These are phyloP conservation scores for Tilletia indica DNA, from an alignment of 1,284 basidiomycete genomes.

Conservation along the genomic window DNA sequence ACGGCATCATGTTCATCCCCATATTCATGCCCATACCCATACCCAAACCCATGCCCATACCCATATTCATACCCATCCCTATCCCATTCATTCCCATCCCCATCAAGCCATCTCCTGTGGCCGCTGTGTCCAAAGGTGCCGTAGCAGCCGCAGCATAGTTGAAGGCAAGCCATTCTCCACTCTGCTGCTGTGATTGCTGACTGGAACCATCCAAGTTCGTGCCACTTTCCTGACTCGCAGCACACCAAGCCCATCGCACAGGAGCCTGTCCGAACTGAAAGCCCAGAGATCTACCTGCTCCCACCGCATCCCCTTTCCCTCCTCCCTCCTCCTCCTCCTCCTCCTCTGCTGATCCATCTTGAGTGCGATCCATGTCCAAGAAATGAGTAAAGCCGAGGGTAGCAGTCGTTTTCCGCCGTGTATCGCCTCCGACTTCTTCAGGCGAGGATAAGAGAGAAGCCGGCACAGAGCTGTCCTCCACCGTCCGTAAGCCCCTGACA, in stretches of 20 bases:
- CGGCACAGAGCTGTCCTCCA: background rate
- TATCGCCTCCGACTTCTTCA: too few relatives aligned
- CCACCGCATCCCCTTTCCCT: too few relatives aligned
- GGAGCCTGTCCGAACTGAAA: background rate
- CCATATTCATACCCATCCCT: background rate
- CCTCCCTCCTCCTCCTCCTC: background rate
- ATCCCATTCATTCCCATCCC: background rate
- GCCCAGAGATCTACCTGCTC: too few relatives aligned
- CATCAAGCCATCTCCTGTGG: background rate
- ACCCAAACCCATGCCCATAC: background rate
- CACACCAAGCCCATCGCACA: conserved; percentile 13
- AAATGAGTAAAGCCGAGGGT: background rate
- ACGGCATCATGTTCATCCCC: background rate
- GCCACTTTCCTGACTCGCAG: background rate
- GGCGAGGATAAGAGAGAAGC: background rate
- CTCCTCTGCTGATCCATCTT: background rate
- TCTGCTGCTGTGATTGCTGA: too few relatives aligned
- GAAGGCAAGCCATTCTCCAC: conserved; percentile 6
- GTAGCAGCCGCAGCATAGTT: conserved; percentile 1
- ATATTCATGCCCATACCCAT: background rate
- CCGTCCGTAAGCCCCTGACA: background rate
- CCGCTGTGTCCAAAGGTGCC: background rate
- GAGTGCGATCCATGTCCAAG: background rate
- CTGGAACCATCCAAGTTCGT: background rate
- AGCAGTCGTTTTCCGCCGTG: background rate